Base-by-base conservation (phyloP, 2,329 filamentous ascomycete species). In the Drechslerella coelobrocha region DNA sequence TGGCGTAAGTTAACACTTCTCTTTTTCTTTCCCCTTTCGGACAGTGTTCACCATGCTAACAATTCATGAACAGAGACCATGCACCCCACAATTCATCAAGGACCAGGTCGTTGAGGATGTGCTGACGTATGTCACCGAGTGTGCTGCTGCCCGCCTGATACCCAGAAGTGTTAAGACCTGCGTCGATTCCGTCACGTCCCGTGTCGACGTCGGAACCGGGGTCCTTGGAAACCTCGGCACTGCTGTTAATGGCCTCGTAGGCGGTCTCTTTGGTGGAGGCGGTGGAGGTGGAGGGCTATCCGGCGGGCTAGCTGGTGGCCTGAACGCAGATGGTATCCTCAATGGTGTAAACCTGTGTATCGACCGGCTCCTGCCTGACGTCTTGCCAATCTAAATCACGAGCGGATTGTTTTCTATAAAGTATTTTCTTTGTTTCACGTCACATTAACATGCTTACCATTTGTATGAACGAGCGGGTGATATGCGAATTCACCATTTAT, bases 1-100 rank as follows among this genome's bases (percentile, higher is more conserved):
- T 57, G 65, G 65, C 45, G 65, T 69, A 62, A 69, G 65, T 69
- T 60, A 23, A 62, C n/a, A 7, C 3, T 48, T 48, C 8, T n/a
- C n/a, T n/a, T n/a, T n/a, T 45, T 23, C 31, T 2, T 24, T 12
- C 29, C 27, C 19, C 9, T 12, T 8, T 45, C 19, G 31, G 23
- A 2, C 50, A 41, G 27, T 39, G 3, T 50, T 14, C 21, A 21
- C 12, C 14, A 43, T 61, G 37, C 57, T 69, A 59, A 69, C 52
- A 41, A 12, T 5, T n/a, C n/a, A 39, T 31, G 23, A 43, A 61
- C 39, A 69, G 65, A 34, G 26, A 31, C 65, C 65, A 41, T 69
- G 65, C 47, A 27, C 39, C 6, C 52, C 45, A 12, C 65, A 69
- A 23, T 52, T 57, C 37, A 62, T 69, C 52, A 69, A 62, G 47